Evolutionary conservation across 331 rosid species (phyloP).

Genomic region (Arachis monticola): DNA sequence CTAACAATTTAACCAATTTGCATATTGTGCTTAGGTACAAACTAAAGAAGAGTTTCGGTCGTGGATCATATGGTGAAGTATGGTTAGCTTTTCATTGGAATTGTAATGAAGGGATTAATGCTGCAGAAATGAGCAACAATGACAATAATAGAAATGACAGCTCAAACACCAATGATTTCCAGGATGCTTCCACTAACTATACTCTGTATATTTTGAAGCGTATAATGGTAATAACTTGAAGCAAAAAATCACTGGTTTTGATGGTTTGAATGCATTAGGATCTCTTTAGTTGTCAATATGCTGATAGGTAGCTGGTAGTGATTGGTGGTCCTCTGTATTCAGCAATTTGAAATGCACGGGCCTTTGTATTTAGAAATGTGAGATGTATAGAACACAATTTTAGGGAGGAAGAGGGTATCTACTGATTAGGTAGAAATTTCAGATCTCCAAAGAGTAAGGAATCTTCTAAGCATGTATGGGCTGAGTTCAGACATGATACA

Average conservation of each 20-base stretch:
- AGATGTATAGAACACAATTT: neutral
- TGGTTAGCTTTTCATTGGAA: constrained; percentile 96
- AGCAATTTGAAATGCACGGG: neutral
- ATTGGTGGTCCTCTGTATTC: too few relatives aligned
- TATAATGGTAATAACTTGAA: constrained; percentile 72
- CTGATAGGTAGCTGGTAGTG: neutral
- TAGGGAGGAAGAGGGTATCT: neutral
- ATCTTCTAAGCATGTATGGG: too few relatives aligned
- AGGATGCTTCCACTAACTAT: constrained; percentile 57
- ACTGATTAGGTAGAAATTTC: neutral
- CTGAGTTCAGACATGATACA: too few relatives aligned
- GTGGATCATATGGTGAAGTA: constrained; percentile 98
- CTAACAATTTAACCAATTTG: constrained; percentile 10
- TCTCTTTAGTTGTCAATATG: constrained; percentile 32
- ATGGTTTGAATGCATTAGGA: constrained; percentile 26
- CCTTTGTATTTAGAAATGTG: neutral
- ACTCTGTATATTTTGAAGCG: constrained; percentile 88
- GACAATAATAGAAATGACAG: constrained; percentile 43
- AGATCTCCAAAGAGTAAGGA: neutral
- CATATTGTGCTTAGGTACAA: constrained; percentile 68
- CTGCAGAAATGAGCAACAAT: constrained; percentile 45
- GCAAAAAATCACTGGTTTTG: constrained; percentile 32
- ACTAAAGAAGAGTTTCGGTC: constrained; percentile 84
- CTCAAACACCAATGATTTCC: constrained; percentile 55
- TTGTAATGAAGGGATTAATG: constrained; percentile 60